Base-by-base conservation (phyloP, 176 grass and related monocot species). In the Musa acuminata region DNA sequence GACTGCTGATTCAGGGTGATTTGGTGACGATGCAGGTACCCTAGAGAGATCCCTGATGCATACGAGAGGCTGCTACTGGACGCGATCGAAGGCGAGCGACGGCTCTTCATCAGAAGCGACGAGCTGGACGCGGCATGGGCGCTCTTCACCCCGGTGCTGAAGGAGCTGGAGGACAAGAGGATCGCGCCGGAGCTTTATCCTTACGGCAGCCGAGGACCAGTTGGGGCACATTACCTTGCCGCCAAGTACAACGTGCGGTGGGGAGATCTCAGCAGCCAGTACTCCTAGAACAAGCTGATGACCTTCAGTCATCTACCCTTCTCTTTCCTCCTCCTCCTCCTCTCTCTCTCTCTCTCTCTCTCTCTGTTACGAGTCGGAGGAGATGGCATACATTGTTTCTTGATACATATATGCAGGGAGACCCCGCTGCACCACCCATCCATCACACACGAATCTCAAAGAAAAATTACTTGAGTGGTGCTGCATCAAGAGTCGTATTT, bases 61-160 rank as follows among this genome's bases (percentile, higher is more conserved):
- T 96, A 96, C 55, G 93, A 96, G 87, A 85, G 89, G 35, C 79
- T 96, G 52, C 79, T 96, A 12, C 78, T 96, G 63, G 93, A 96
- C 74, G 93, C 93, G 35, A 83, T 97, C 43, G 93, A 83, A 80
- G 93, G 89, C 58, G 93, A 96, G 82, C 73, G 85, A 2, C 75
- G 93, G 8, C 93, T 96, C 13, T 96, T 96, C 73, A 96, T 96
- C 64, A 87, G 93, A 70, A 96, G 93, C 54, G 93, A 96, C 79
- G 93, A 96, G 75, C 93, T 96, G 7, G 89, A 96, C 55, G 89
- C 93, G 2, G 93, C 93, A 0, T 96, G 93, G 93, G 85, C 85
- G 55, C 77, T 96, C 73, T 96, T 96, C 79, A 90, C 93, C 48
- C 93, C 93, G 1, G 80, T 88, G 77, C 90, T 96, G 25, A 83